phyloP scores from a whole-genome alignment of 1,284 basidiomycete genomes.

The Gymnopus androsaceus region DNA sequence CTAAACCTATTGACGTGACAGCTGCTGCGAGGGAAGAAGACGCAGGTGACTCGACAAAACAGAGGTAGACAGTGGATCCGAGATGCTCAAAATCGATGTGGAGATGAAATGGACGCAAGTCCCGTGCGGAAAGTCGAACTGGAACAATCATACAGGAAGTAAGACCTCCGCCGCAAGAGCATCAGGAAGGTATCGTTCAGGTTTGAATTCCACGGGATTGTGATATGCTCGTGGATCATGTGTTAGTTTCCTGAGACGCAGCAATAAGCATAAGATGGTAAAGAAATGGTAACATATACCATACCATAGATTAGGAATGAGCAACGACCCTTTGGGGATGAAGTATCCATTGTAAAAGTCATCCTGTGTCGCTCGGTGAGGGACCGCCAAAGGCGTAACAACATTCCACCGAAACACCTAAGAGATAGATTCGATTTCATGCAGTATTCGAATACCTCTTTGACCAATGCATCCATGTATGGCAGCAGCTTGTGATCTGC shows the following conservation, averaged over 20 bases:
- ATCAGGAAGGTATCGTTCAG: conserved; percentile 46
- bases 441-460: conserved; percentile 65
- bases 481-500: conserved; percentile 59
- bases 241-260: conserved; percentile 43
- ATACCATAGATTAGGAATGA: conserved; percentile 54
- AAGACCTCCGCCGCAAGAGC: conserved; percentile 21
- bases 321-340: conserved; percentile 52
- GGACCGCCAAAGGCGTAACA: conserved; percentile 40
- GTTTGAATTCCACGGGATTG: conserved; percentile 47
- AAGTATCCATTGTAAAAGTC: conserved; percentile 54
- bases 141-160: no score
- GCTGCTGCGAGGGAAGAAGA: no score
- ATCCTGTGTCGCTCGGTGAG: conserved; percentile 55
- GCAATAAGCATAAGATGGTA: neutral
- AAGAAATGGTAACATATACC: conserved; percentile 7
- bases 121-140: no score
- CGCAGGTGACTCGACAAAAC: no score
- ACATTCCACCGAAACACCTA: neutral
- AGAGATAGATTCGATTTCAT: no score
- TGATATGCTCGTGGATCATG: conserved; percentile 49
- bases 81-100: no score
- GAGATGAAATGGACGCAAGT: no score
- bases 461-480: conserved; percentile 59
- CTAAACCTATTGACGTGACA: no score
- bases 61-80: no score